Conservation (phyloP, 2,329 filamentous ascomycete species). For the Ophiostoma montium region DNA sequence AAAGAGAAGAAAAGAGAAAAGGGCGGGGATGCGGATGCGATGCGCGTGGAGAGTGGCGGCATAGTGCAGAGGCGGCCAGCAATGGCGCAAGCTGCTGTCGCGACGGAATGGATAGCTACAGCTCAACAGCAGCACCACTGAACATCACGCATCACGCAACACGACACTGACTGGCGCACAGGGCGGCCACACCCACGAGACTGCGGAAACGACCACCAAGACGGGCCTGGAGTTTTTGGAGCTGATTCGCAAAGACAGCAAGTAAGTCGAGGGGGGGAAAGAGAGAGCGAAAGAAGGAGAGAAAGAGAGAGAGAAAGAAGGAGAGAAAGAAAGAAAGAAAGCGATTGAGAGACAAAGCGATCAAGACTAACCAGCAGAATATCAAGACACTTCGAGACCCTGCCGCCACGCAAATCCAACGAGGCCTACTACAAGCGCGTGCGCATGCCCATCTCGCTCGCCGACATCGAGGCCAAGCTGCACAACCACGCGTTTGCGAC, state of each 20-base stretch:
- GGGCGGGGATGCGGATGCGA: no score
- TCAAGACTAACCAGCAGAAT: slow-evolving; percentile 30
- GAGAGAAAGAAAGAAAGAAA: background rate
- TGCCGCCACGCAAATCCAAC: slow-evolving; percentile 49
- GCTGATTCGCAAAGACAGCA: slow-evolving; percentile 67
- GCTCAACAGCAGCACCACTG: no score
- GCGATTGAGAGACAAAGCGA: slow-evolving; percentile 28
- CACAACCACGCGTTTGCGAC: slow-evolving; percentile 52
- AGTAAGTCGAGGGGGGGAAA: slow-evolving; percentile 38
- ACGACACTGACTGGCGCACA: background rate
- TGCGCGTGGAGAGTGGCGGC: no score
- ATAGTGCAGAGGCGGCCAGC: no score
- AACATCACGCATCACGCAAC: no score
- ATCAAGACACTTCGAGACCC: slow-evolving; percentile 58
- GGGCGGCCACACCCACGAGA: slow-evolving; percentile 39
- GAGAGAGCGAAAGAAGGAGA: background rate
- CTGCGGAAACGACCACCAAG: slow-evolving; percentile 52
- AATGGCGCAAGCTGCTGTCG: no score
- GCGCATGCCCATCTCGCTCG: slow-evolving; percentile 64
- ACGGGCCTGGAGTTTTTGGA: slow-evolving; percentile 62
- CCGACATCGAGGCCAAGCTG: slow-evolving; percentile 63
- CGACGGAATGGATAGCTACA: no score
- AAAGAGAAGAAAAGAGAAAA: no score
- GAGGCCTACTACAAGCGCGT: slow-evolving; percentile 67
- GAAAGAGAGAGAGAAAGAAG: background rate